Base-by-base conservation (phyloP, 208 protist genomes). In the Leishmania major region DNA sequence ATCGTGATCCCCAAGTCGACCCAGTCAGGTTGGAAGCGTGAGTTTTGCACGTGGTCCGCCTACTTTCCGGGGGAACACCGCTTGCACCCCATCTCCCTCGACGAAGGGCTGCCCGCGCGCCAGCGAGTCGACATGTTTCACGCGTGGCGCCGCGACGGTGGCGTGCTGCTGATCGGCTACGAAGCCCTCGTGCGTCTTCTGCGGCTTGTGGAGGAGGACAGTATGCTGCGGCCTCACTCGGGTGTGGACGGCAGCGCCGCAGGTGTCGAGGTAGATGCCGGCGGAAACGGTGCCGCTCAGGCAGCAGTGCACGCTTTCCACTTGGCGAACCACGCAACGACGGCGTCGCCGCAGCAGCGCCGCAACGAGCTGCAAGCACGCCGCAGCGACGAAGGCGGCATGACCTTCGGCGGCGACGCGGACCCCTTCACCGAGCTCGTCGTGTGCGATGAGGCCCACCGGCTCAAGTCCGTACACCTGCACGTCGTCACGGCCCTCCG, bases 391-490 rank as follows among this genome's bases (percentile, higher is more conserved):
- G 83, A 92, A 66, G 87, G 85, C 40, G 86, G 72, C 28, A 75
- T 84, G 22, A 75, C 82, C 28, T 86, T 82, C 71, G 88, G 84
- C 11, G 85, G 83, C 45, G 67, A 73, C 22, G 82, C 77, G 4
- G 86, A 92, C 74, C 86, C 83, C 4, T 95, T 89, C 69, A 94
- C 90, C 53, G 96, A 97, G 80, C 87, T 99, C 45, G 83, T 98
- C 43, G 88, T 99, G 69, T 98, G 96, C 79, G 97, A 99, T 79
- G 97, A 99, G 80, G 97, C 93, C 10, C 97, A 99, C 82, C 83
- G 95, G 19, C 86, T 99, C 3, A 98, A 98, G 88, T 98, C 95
- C 3, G 84, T 86, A 1, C 87, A 96, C 28, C 85, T 97, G 76
- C 89, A 97, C 75, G 84, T 94, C 45, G 90, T 94, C 4, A 70